These are phyloP conservation scores for Ustilago crameri DNA, from an alignment of 1,284 basidiomycete species.

Conservation along the genomic window DNA sequence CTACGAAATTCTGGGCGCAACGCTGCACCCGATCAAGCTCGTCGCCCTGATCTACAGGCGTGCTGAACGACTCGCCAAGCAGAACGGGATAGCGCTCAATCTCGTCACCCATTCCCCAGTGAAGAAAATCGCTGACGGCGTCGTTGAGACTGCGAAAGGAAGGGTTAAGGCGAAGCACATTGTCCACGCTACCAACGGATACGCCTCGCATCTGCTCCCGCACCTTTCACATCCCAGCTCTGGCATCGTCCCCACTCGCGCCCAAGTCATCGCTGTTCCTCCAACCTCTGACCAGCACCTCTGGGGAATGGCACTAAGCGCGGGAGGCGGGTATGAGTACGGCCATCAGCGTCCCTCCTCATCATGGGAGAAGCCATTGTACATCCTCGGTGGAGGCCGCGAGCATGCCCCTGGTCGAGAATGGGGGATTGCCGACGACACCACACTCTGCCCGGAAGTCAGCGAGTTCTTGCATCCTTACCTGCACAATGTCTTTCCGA, in stretches of 20 bases:
- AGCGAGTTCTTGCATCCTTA: slow-evolving; percentile 64
- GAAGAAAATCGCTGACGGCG: not conserved
- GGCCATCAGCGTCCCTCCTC: slow-evolving; percentile 77
- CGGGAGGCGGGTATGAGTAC: slow-evolving; percentile 75
- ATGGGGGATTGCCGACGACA: slow-evolving; percentile 75
- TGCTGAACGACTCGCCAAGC: slow-evolving; percentile 11
- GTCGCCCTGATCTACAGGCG: slow-evolving; percentile 28
- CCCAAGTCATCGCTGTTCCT: slow-evolving; percentile 77
- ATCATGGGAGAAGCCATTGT: slow-evolving; percentile 63
- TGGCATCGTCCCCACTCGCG: slow-evolving; percentile 77
- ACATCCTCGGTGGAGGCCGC: slow-evolving; percentile 80
- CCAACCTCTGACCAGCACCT: slow-evolving; percentile 66
- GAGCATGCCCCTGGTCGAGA: slow-evolving; percentile 72
- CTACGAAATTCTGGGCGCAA: slow-evolving; percentile 52
- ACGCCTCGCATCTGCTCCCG: slow-evolving; percentile 77
- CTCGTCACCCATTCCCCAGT: slow-evolving; percentile 40
- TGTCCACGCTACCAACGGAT: slow-evolving; percentile 83
- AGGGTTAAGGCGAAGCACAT: slow-evolving; percentile 73
- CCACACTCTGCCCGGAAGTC: slow-evolving; percentile 71
- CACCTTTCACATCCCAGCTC: slow-evolving; percentile 72
- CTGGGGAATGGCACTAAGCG: slow-evolving; percentile 44
- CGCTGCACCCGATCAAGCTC: slow-evolving; percentile 46
- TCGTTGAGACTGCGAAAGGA: slow-evolving; percentile 6
- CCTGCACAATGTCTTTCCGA: slow-evolving; percentile 69
- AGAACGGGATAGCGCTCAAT: slow-evolving; percentile 20